A percentile compares a stretch with the other conserved stretches of the same genome.
Evolutionary conservation across 352 stramenopile species (phyloP).

Genomic region (Blastocystis sp.): DNA sequence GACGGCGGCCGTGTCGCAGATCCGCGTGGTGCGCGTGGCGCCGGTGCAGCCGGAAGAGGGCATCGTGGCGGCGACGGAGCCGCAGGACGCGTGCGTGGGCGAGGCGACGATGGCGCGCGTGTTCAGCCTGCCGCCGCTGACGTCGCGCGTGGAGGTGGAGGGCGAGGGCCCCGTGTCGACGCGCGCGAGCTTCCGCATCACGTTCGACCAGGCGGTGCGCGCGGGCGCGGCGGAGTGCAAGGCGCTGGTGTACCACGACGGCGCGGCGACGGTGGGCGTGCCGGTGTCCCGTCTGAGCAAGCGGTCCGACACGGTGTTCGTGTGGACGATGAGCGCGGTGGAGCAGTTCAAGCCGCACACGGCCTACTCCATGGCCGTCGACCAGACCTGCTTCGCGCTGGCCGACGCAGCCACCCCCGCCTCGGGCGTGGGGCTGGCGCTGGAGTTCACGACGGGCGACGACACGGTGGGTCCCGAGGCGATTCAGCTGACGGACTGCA

Average conservation of each 20-base stretch:
- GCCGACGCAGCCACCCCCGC: background rate
- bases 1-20: background rate
- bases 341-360: background rate
- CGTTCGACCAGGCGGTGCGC: slow-evolving; percentile 10
- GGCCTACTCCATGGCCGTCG: slow-evolving; percentile 11
- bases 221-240: background rate
- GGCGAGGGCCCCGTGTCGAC: background rate
- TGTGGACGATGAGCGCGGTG: background rate
- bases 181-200: slow-evolving; percentile 2
- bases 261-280: background rate
- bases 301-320: slow-evolving; percentile 1
- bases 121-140: slow-evolving; percentile 14
- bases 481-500: background rate
- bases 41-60: slow-evolving; percentile 23
- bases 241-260: slow-evolving; percentile 24
- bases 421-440: background rate
- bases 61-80: background rate
- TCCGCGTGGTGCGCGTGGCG: background rate
- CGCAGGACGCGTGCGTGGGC: slow-evolving; percentile 11
- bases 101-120: background rate
- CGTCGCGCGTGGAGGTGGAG: background rate
- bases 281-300: background rate
- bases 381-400: slow-evolving; percentile 31
- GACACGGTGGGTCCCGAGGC: slow-evolving; percentile 20
- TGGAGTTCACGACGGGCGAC: background rate